phyloP scores from a whole-genome alignment of 371 early-diverging fungal species.

The Mucor lusitanicus region DNA sequence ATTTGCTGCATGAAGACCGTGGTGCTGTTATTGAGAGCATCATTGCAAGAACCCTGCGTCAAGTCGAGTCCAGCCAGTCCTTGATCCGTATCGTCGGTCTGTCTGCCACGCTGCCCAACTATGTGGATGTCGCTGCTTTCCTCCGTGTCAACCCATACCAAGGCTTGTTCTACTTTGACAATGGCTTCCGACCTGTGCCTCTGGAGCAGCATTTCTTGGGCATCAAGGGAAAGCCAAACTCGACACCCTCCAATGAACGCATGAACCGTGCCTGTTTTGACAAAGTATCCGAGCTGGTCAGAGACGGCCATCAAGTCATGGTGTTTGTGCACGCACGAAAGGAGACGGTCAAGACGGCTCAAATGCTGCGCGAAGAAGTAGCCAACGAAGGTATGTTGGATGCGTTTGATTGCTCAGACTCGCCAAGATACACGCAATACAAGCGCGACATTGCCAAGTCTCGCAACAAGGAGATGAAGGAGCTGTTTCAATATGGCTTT shows the following conservation, averaged over 20 bases:
- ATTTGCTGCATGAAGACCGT: conserved; percentile 97
- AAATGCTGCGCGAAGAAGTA: conserved; percentile 80
- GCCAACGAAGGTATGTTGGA: conserved; percentile 55
- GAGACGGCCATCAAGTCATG: conserved; percentile 95
- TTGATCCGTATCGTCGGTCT: conserved; percentile 98
- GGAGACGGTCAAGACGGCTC: conserved; percentile 93
- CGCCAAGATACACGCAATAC: conserved; percentile 28
- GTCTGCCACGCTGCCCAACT: conserved; percentile 99
- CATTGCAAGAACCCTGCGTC: conserved; percentile 93
- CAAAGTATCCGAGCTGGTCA: conserved; percentile 74
- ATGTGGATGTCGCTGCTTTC: conserved; percentile 95
- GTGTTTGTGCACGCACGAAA: conserved; percentile 98
- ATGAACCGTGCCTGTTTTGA: conserved; percentile 89
- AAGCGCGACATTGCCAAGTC: conserved; percentile 59
- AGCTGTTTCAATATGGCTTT: conserved; percentile 83
- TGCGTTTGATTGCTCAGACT: conserved; percentile 44
- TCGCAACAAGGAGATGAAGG: conserved; percentile 83
- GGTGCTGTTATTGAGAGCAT: conserved; percentile 98
- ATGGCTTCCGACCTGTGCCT: conserved; percentile 94
- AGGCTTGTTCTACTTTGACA: conserved; percentile 96
- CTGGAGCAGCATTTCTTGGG: conserved; percentile 95
- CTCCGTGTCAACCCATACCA: conserved; percentile 90
- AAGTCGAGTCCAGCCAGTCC: conserved; percentile 89
- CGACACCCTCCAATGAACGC: conserved; percentile 59
- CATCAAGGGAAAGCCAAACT: conserved; percentile 87